Percentiles rank a stretch among this genome's conserved stretches.
These are phyloP conservation scores for Fusarium sp. DNA, from an alignment of 2,329 filamentous ascomycete species.

Conservation along the genomic window DNA sequence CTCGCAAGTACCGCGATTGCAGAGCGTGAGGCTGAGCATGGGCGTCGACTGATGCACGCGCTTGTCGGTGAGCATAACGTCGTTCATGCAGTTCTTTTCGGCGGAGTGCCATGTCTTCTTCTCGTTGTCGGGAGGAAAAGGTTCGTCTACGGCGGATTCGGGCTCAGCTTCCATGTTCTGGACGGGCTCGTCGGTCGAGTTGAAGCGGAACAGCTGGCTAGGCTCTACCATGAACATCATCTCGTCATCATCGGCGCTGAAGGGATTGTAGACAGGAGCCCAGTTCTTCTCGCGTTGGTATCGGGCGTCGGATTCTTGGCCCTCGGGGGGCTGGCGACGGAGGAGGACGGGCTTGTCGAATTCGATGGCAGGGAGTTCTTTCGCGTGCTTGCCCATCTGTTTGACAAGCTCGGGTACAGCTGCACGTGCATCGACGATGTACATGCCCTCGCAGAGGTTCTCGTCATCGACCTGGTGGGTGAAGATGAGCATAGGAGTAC, in stretches of 20 bases:
- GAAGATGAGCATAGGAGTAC: slow-evolving; percentile 38
- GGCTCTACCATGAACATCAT: slow-evolving; percentile 41
- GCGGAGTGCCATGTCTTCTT: slow-evolving; percentile 36
- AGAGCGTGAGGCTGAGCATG: slow-evolving; percentile 38
- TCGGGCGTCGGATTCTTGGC: slow-evolving; percentile 17
- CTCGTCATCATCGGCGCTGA: slow-evolving; percentile 33
- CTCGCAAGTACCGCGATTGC: slow-evolving; percentile 33
- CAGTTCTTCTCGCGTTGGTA: slow-evolving; percentile 41
- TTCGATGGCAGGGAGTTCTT: slow-evolving; percentile 27
- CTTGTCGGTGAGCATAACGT: slow-evolving; percentile 38
- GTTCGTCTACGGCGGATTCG: slow-evolving; percentile 35
- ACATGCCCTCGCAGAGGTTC: slow-evolving; percentile 39
- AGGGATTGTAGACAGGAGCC: slow-evolving; percentile 32
- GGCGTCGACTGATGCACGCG: slow-evolving; percentile 39
- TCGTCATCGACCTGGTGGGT: slow-evolving; percentile 38
- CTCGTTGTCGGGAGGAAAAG: slow-evolving; percentile 29
- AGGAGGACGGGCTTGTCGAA: slow-evolving; percentile 32
- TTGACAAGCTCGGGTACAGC: slow-evolving; percentile 32
- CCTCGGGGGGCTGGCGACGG: slow-evolving; percentile 29
- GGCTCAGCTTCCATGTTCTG: slow-evolving; percentile 17
- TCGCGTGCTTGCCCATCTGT: slow-evolving; percentile 32
- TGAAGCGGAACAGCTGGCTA: slow-evolving; percentile 32
- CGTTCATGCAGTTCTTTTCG: slow-evolving; percentile 33
- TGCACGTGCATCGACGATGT: slow-evolving; percentile 33
- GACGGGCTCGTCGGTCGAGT: slow-evolving; percentile 17